A percentile compares a stretch with the other conserved stretches of the same genome.
These are phyloP conservation scores for Pseudocercospora macadamiae DNA, from an alignment of 2,329 filamentous ascomycete species.

Conservation along the genomic window DNA sequence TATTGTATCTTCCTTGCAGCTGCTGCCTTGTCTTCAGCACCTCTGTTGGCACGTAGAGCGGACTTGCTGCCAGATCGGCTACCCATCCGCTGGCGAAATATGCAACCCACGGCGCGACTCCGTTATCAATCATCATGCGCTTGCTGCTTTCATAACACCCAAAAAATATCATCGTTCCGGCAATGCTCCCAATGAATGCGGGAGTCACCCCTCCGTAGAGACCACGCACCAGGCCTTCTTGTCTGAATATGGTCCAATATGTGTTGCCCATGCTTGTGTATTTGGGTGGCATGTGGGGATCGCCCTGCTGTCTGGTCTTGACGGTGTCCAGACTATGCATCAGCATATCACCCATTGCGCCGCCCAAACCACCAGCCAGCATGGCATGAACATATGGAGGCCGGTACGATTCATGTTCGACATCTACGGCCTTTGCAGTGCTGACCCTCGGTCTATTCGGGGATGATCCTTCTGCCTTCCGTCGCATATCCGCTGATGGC, in stretches of 20 bases:
- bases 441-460: constrained; percentile 30
- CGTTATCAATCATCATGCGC: constrained; percentile 79
- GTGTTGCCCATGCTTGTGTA: constrained; percentile 89
- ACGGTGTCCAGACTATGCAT: constrained; percentile 99
- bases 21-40: constrained; percentile 97
- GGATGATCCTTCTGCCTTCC: constrained; percentile 40
- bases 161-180: constrained; percentile 93
- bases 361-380: constrained; percentile 91
- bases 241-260: constrained; percentile 88
- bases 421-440: constrained; percentile 25
- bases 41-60: constrained; percentile 95
- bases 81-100: constrained; percentile 90
- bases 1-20: constrained; percentile 92
- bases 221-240: constrained; percentile 84
- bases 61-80: constrained; percentile 86
- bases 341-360: constrained; percentile 90
- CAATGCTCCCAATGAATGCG: constrained; percentile 88
- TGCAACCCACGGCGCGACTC: constrained; percentile 77
- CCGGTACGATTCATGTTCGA: constrained; percentile 47
- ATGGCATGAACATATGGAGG: constrained; percentile 66
- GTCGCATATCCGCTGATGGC: constrained; percentile 30
- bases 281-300: constrained; percentile 88
- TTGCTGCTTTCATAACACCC: constrained; percentile 97
- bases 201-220: constrained; percentile 93
- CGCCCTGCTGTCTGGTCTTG: constrained; percentile 96